Conservation (phyloP, 2,329 filamentous ascomycete genomes). For the Trichoderma koningii region DNA sequence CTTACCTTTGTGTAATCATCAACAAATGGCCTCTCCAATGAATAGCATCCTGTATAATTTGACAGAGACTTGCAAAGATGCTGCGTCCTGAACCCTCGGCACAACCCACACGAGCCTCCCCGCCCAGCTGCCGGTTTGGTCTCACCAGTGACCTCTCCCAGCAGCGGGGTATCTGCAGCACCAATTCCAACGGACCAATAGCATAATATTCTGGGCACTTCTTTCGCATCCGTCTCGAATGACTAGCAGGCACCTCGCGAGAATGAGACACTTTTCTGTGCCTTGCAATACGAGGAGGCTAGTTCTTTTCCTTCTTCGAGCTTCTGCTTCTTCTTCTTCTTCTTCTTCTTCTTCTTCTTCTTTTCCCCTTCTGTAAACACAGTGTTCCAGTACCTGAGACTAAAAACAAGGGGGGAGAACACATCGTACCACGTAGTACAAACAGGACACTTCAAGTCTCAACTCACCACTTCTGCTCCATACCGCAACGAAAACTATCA, state of each 20-base stretch:
- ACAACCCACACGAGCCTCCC: not conserved
- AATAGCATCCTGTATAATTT: too few relatives aligned
- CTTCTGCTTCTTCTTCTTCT: not conserved
- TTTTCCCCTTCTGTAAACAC: too few relatives aligned
- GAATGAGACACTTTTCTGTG: not conserved
- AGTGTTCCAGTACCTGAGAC: not conserved
- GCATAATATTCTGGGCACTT: too few relatives aligned
- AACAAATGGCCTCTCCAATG: too few relatives aligned
- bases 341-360: not conserved
- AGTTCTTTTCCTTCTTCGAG: too few relatives aligned
- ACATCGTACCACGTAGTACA: too few relatives aligned
- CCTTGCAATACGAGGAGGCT: not conserved
- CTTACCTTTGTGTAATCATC: too few relatives aligned
- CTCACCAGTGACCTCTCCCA: not conserved
- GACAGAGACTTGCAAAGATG: too few relatives aligned
- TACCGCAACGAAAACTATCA: not conserved
- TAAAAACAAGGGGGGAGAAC: not conserved
- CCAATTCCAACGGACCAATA: too few relatives aligned
- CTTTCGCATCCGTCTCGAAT: not conserved
- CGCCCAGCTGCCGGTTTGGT: not conserved
- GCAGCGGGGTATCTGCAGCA: conserved; percentile 8
- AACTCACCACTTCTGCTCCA: not conserved
- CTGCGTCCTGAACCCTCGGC: too few relatives aligned
- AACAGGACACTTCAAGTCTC: too few relatives aligned
- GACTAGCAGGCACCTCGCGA: not conserved